Evolutionary conservation across 352 stramenopile genomes (phyloP), one percentile per base, ranked within the genome.

Genomic region (Pythium aphanidermatum): DNA sequence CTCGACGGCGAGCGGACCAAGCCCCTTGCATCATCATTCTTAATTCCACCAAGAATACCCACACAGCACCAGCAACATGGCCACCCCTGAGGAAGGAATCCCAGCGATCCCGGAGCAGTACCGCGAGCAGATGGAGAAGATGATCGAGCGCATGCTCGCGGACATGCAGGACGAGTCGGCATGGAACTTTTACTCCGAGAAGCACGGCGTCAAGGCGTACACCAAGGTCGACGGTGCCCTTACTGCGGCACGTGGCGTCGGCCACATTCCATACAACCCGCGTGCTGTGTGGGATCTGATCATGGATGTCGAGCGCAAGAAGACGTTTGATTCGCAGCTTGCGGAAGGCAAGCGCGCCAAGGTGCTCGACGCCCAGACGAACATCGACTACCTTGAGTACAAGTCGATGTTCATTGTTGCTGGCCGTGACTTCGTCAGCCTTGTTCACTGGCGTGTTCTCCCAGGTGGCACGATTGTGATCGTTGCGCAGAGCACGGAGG

Each of bases 381-480:
- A 19, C n/a, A 74, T 86, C 39, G 74, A 84, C 36, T 82, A 89
- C 40, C 60, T 82, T 17, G 65, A 83, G 60, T 86, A 76, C 70
- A 86, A 85, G 44, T 60, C 70, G 26, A 70, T 86, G 36, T 82
- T 89, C 24, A 63, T 86, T 17, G 73, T 89, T 23, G 67, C 74
- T 2, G 72, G 74, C 4, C 74, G 77, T n/a, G 77, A 89, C 35
- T 89, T 89, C 37, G 65, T 76, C 40, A 86, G 63, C 23, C 42
- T 86, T 21, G 51, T 69, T 12, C 77, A 89, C 59, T 89, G 71
- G 70, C 77, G 77, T 12, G 68, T 83, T 35, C 51, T 86, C 3
- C 48, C 66, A 9, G 63, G 70, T 16, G 70, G 66, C 10, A 76
- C 71, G 11, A 86, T 84, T 40, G 50, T 89, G 34, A 29, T 86